Base-by-base conservation (phyloP, 192 early-diverging fungal genomes). In the Dispira parvispora region DNA sequence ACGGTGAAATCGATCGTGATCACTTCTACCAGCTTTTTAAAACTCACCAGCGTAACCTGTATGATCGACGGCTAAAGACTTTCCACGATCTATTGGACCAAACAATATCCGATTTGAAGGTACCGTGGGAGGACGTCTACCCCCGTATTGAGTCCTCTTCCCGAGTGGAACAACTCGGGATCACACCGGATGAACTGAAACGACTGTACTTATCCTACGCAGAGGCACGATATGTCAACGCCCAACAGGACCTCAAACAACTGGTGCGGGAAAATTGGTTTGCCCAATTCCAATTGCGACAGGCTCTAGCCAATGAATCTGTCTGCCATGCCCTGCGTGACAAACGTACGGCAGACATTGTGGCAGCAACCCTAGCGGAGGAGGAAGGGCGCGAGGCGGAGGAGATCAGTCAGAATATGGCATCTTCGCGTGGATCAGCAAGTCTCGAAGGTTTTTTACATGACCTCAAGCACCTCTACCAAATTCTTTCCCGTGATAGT, bases 231-330 rank as follows among this genome's bases (percentile, higher is more conserved):
- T 44, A 61, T 0, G 8, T 21, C 26, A 21, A 0, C 26, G 58
- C 58, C 1, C 42, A 20, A 16, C 43, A 25, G n/a, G 58, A 43
- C 42, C 42, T 61, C 43, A 44, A n/a, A n/a, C 58, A 61, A 44
- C 58, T 61, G 20, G 25, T 61, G 20, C 58, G 43, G 18, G 58
- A 61, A 43, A 61, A 44, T n/a, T 61, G 58, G 58, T 61, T 61
- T 44, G 58, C 58, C 28, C 58, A 44, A 11, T 45, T 45, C 58
- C 58, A 61, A 25, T 44, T 61, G n/a, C 58, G 58, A 20, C 58
- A 45, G 42, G 58, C 58, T 2, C 12, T 43, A 42, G 43, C 58
- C 58, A 61, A 61, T n/a, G 58, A 61, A 18, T 20, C 43, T 8
- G 43, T 61, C 6, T 44, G 43, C 18, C 18, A 43, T 32, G 43